Conservation (phyloP, 768 basidiomycete genomes). For the Botryobasidium botryosum region DNA sequence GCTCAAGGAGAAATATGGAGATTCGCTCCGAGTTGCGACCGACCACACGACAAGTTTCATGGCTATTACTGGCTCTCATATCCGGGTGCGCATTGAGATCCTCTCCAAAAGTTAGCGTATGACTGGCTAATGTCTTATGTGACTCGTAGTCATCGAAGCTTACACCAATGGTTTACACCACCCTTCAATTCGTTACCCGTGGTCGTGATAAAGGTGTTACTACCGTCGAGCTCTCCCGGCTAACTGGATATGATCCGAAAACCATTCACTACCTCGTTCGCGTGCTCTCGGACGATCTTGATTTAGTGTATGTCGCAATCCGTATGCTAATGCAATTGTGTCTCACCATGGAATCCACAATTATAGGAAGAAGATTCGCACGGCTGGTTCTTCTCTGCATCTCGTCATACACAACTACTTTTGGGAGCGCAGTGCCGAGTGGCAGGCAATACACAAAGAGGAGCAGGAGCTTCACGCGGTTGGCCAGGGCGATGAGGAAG, state of each 20-base stretch:
- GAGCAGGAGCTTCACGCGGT: constrained; percentile 30
- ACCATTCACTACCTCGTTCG: constrained; percentile 76
- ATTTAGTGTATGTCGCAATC: constrained; percentile 40
- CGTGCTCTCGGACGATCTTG: constrained; percentile 54
- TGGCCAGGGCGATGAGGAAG: constrained; percentile 24
- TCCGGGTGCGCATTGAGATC: constrained; percentile 36
- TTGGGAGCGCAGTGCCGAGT: constrained; percentile 54
- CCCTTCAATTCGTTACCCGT: constrained; percentile 70
- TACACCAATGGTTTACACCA: constrained; percentile 70
- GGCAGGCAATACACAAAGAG: constrained; percentile 61
- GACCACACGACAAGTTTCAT: constrained; percentile 57
- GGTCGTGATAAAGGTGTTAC: constrained; percentile 63
- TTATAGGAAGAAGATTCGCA: constrained; percentile 14
- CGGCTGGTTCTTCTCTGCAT: constrained; percentile 28
- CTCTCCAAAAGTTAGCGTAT: background rate
- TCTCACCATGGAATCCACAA: constrained; percentile 4
- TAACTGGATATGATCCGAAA: constrained; percentile 75
- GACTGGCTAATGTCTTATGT: constrained; percentile 9
- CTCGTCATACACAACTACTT: constrained; percentile 74
- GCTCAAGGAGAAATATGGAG: constrained; percentile 39
- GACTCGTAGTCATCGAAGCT: constrained; percentile 49
- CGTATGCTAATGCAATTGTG: background rate
- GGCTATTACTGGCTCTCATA: constrained; percentile 74
- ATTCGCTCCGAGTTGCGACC: constrained; percentile 52
- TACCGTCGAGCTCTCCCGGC: constrained; percentile 57